These are phyloP conservation scores for Boechera retrofracta DNA, from an alignment of 345 rosid species.

Conservation along the genomic window DNA sequence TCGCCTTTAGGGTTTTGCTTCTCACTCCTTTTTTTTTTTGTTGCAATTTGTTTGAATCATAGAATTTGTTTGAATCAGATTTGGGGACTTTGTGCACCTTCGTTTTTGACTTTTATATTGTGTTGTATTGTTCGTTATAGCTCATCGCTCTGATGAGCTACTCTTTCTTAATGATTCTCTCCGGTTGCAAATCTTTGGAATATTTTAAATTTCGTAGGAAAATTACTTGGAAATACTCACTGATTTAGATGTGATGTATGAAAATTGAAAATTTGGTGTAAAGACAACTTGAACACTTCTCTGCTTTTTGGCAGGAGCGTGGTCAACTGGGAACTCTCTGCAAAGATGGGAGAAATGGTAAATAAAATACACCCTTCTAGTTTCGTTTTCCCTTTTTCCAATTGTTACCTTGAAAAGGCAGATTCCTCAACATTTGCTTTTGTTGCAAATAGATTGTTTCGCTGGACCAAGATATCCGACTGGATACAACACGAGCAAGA, in stretches of 20 bases:
- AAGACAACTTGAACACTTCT: not conserved
- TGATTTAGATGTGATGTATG: conserved; percentile 7
- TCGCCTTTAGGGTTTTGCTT: conserved; percentile 26
- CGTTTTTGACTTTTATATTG: not conserved
- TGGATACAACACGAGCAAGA: conserved; percentile 85
- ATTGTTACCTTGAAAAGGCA: not conserved
- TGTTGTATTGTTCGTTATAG: not conserved
- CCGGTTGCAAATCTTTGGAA: not conserved
- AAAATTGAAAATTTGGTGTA: conserved; percentile 4
- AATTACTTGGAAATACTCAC: not conserved
- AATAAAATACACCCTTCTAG: not conserved
- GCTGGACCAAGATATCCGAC: conserved; percentile 64
- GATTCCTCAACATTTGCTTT: conserved; percentile 1
- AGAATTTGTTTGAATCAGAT: not conserved
- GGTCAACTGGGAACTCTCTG: not conserved
- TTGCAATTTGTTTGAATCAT: not conserved
- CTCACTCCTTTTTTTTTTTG: not conserved
- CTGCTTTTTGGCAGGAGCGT: conserved; percentile 28
- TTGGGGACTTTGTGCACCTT: not conserved
- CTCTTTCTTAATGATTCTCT: not conserved
- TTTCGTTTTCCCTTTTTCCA: not conserved
- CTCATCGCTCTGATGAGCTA: conserved; percentile 15
- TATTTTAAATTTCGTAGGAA: not conserved
- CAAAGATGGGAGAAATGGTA: conserved; percentile 62
- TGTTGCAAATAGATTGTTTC: conserved; percentile 55